Evolutionary conservation across 208 protist genomes (phyloP), one percentile per base, ranked within the genome.

Genomic region (Jaenimonas drosophilae): DNA sequence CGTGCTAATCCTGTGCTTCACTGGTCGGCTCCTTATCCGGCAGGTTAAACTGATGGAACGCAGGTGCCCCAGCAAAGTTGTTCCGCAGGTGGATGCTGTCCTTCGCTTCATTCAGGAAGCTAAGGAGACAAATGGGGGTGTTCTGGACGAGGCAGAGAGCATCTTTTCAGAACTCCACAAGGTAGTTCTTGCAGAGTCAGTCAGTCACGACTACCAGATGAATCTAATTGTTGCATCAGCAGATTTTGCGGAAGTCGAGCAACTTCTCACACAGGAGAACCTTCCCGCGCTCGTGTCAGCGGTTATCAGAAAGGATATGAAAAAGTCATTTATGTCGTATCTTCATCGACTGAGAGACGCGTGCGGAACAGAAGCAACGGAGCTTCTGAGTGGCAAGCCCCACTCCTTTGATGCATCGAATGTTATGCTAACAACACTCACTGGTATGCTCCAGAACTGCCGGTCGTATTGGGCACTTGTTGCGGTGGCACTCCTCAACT

Each of bases 161-260:
- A 65, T 90, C 11, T 82, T 89, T 54, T 41, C 38, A 27, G 31
- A 66, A n/a, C 62, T 94, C 6, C 78, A 91, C 46, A 56, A 54
- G 31, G 56, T 70, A 0, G 69, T 89, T 41, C 70, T 94, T n/a
- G 59, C 74, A 7, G 32, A 77, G 32, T 90, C 81, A 23, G 76
- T 88, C 19, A 85, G 70, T 54, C 71, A 89, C 51, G 76, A 84
- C 25, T 91, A 89, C 46, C 77, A 88, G 55, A 59, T 94, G 6
- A 50, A 76, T 55, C 69, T 84, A 3, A 87, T 94, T 46, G 71
- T 67, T 19, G 70, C 86, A 17, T 63, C 69, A 17, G 59, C 59
- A 19, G 71, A 54, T 42, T 58, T 88, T n/a, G 72, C 64, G 21
- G 74, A 84, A 38, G 66, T 88, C 2, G 58, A 63, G 14, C 73